Conservation (phyloP, 805 yeast species). For the Saccharomyces cerevisiae region DNA sequence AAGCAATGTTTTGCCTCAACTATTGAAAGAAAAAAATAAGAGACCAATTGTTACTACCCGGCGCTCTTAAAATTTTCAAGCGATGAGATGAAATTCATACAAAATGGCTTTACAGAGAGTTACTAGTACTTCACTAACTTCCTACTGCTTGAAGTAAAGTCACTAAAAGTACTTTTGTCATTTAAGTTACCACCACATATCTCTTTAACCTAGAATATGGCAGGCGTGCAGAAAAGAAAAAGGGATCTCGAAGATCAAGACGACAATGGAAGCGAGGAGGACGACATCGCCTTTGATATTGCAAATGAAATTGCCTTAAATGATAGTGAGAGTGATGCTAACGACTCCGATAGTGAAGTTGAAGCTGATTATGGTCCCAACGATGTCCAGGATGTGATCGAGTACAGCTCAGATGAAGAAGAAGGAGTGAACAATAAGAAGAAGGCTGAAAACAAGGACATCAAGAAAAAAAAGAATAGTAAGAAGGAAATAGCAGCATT, state of each 20-base stretch:
- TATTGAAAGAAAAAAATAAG: neutral
- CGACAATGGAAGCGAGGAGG: constrained; percentile 38
- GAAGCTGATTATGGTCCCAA: constrained; percentile 20
- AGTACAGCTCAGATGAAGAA: constrained; percentile 23
- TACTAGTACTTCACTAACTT: neutral
- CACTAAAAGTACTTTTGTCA: neutral
- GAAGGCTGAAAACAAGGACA: constrained; percentile 10
- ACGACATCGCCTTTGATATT: constrained; percentile 41
- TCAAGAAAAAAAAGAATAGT: constrained; percentile 5
- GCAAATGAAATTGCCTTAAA: constrained; percentile 50
- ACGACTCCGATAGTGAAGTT: constrained; percentile 19
- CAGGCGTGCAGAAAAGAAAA: constrained; percentile 6
- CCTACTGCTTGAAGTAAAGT: neutral
- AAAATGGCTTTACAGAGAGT: neutral
- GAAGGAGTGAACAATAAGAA: constrained; percentile 43
- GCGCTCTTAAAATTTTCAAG: neutral
- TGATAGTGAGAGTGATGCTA: constrained; percentile 32
- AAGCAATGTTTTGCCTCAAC: neutral
- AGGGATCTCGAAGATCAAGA: constrained; percentile 3
- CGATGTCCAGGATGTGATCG: constrained; percentile 22
- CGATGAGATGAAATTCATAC: neutral
- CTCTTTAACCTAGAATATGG: constrained; percentile 2
- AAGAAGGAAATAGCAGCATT: constrained; percentile 23
- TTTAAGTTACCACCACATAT: neutral
- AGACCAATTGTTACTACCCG: neutral